Base-by-base conservation (phyloP, 495 filamentous ascomycete species). In the Letharia columbiana region DNA sequence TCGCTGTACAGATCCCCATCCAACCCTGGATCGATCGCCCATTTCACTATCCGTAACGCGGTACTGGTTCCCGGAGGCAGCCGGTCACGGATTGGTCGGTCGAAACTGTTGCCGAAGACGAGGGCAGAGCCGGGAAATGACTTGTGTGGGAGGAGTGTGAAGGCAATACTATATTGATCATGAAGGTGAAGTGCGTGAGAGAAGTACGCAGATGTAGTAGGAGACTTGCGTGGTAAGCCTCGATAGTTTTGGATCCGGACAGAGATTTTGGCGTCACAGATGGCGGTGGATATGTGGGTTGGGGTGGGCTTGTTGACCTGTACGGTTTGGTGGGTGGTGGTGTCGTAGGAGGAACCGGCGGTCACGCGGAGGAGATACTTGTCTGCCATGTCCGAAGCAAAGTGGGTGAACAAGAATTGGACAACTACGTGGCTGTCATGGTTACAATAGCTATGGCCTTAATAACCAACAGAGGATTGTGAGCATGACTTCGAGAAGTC, bases 91-190 rank as follows among this genome's bases (percentile, higher is more conserved):
- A 98, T 90, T 0, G 92, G 90, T 37, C 87, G 83, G 69, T 94
- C 91, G 67, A 97, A 96, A 76, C 96, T 89, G 74, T 97, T 97
- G 23, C 93, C 93, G 66, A 92, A 96, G 44, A 96, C 81, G 2
- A 97, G 82, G 63, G 91, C 88, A 33, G 84, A 76, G 52, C 85
- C 91, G 10, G 81, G 80, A 39, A 96, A 86, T 60, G 77, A 77
- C 49, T 77, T 73, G 69, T 89, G 87, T 58, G 87, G 91, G 9
- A 82, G 81, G 73, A 97, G 89, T 23, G 82, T 78, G 73, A 96
- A 88, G 41, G 82, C 82, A 70, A 98, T 89, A 71, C 83, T 87
- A 77, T 97, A 97, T 68, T 87, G 86, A 75, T 97, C 91, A 35
- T 81, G 75, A 54, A 77, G 80, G 74, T 96, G 91, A 28, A 79